Conservation (phyloP, 116 monocot genomes). For the Trichopus zeylanicus region DNA sequence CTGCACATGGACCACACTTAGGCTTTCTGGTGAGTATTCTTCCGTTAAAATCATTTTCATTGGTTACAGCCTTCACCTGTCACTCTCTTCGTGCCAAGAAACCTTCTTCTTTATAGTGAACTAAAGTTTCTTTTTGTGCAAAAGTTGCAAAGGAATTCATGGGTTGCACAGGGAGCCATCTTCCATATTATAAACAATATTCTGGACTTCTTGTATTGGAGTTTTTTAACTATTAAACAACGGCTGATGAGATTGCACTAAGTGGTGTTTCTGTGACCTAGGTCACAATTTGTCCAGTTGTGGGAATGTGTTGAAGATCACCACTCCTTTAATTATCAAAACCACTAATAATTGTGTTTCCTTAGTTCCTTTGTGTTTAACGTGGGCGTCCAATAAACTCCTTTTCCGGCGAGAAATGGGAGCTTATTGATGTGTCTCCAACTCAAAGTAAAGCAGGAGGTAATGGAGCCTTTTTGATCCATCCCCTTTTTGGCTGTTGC, state of each 20-base stretch:
- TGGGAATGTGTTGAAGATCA: neutral
- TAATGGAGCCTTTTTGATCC: neutral
- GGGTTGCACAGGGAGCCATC: too few relatives aligned
- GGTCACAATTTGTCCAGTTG: constrained; percentile 6
- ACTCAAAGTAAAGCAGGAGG: neutral
- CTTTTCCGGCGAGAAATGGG: neutral
- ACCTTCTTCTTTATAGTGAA: too few relatives aligned
- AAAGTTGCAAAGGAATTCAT: too few relatives aligned
- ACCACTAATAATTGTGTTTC: neutral
- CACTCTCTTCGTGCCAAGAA: too few relatives aligned
- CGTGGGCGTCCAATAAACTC: constrained; percentile 1
- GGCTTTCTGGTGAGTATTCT: too few relatives aligned
- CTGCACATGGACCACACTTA: too few relatives aligned
- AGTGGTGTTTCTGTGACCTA: neutral
- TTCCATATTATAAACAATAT: neutral
- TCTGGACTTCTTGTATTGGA: neutral
- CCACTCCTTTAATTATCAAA: neutral
- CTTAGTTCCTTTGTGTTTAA: neutral
- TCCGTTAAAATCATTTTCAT: too few relatives aligned
- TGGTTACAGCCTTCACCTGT: too few relatives aligned
- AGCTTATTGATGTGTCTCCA: neutral
- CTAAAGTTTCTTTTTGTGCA: too few relatives aligned
- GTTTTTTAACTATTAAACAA: neutral
- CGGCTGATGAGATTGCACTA: constrained; percentile 4
- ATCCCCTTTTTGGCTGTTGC: constrained; percentile 1